Percentiles rank a stretch among this genome's conserved stretches.
phyloP scores from a whole-genome alignment of 1,284 basidiomycete genomes.

The Fomitopsis schrenkii region DNA sequence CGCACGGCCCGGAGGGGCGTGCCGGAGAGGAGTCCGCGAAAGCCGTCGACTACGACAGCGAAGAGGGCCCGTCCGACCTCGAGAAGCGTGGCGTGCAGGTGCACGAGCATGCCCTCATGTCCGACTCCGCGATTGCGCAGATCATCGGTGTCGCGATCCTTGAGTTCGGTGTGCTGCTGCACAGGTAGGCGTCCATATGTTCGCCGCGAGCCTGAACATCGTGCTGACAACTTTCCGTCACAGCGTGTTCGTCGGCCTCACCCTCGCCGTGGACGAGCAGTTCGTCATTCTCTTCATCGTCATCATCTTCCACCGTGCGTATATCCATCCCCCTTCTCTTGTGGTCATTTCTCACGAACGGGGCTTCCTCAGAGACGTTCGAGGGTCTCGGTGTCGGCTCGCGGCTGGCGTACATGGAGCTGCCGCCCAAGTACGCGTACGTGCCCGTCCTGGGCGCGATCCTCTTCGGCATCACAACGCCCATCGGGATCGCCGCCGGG shows the following conservation, averaged over 20 bases:
- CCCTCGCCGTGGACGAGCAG: conserved; percentile 78
- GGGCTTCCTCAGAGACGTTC: conserved; percentile 63
- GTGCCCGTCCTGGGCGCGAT: conserved; percentile 63
- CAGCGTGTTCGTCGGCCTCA: conserved; percentile 87
- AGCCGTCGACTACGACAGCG: conserved; percentile 8
- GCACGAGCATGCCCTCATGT: conserved; percentile 11
- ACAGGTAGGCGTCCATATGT: conserved; percentile 42
- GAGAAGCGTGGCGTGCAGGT: conserved; percentile 7
- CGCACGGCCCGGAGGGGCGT: conserved; percentile 58
- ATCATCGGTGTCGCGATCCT: conserved; percentile 84
- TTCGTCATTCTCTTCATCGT: conserved; percentile 91
- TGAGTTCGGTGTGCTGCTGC: conserved; percentile 91
- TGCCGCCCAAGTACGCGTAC: conserved; percentile 58
- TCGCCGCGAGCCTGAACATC: neutral
- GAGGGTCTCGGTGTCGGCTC: conserved; percentile 91
- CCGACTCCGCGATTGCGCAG: conserved; percentile 59
- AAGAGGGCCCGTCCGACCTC: neutral
- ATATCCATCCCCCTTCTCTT: neutral
- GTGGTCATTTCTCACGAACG: neutral
- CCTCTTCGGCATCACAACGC: conserved; percentile 79
- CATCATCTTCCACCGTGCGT: conserved; percentile 83
- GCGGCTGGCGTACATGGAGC: conserved; percentile 69
- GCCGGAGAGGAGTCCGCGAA: neutral
- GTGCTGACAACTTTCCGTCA: neutral
- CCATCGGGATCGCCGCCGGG: conserved; percentile 77